Evolutionary conservation across 2,329 filamentous ascomycete genomes (phyloP), one percentile per base, ranked within the genome.

Genomic region (Onygenales sp.): DNA sequence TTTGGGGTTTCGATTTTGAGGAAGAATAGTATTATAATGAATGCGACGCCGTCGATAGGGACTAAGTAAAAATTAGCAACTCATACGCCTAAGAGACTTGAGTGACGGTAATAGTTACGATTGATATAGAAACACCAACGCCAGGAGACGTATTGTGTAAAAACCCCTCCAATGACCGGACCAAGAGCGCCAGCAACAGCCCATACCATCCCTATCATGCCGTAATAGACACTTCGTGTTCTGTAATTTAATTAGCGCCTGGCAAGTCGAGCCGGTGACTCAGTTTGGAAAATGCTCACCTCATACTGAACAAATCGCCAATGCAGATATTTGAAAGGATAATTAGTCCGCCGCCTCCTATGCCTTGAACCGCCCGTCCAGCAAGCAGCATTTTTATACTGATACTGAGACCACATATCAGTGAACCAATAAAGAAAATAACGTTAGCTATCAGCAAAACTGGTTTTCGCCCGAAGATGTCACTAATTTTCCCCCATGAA

Each of bases 401-500:
- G 53, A 74, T 73, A 7, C 80, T 72, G 31, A 83, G 61, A 1
- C 75, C 83, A 41, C 80, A 80, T n/a, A 86, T 71, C 51, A 85
- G 66, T 36, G 79, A 83, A 27, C 81, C 82, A 13, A 82, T 66
- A 52, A 86, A 76, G 69, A 86, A 87, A 27, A 83, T 69, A 14
- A 76, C 67, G 55, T 84, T 83, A 14, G 81, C 81, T 2, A 78
- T 60, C 11, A 86, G 69, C 33, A 86, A 69, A 48, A 84, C 75
- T 10, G 77, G 78, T 60, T 86, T 87, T 42, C 84, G 74, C 2
- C 84, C 83, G 69, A 80, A 86, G 54, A 86, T 85, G 58, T 86
- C 84, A 44, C 79, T 81, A 21, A 84, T 68, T 61, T 84, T 84
- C 21, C 81, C 78, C 76, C 78, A 81, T 36, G 75, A 70, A 3